phyloP scores from a whole-genome alignment of 441 rosid genomes.

The Pelargonium fulgidum region DNA sequence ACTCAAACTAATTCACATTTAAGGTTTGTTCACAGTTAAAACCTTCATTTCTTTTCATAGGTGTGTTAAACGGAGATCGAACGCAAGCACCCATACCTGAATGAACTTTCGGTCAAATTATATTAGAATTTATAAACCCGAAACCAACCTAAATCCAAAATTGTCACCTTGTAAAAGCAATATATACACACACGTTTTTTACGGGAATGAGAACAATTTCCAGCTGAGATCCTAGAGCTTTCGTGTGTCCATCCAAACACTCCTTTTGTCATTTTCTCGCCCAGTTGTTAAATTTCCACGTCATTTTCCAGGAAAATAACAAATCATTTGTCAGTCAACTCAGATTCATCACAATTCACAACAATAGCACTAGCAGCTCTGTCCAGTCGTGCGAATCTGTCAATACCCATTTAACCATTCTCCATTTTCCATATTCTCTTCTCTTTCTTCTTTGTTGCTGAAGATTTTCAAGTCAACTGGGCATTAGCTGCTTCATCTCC shows the following conservation, averaged over 20 bases:
- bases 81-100: too few species aligned
- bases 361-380: neutral
- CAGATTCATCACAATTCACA: constrained; percentile 8
- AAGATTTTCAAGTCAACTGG: constrained; percentile 7
- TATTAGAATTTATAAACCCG: too few species aligned
- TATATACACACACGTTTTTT: too few species aligned
- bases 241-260: constrained; percentile 8
- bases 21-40: too few species aligned
- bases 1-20: too few species aligned
- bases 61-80: too few species aligned
- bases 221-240: neutral
- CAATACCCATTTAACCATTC: neutral
- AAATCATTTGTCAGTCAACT: constrained; percentile 4
- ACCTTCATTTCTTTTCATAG: too few species aligned
- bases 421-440: neutral
- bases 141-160: too few species aligned
- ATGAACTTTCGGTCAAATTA: too few species aligned
- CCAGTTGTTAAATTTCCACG: neutral
- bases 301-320: constrained; percentile 7
- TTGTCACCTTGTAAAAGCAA: too few species aligned
- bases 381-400: neutral
- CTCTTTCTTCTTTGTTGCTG: neutral
- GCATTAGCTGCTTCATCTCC: neutral
- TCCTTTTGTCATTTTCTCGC: constrained; percentile 1
- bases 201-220: neutral